Evolutionary conservation across 495 filamentous ascomycete genomes (phyloP).

Genomic region (Talaromyces ruber): DNA sequence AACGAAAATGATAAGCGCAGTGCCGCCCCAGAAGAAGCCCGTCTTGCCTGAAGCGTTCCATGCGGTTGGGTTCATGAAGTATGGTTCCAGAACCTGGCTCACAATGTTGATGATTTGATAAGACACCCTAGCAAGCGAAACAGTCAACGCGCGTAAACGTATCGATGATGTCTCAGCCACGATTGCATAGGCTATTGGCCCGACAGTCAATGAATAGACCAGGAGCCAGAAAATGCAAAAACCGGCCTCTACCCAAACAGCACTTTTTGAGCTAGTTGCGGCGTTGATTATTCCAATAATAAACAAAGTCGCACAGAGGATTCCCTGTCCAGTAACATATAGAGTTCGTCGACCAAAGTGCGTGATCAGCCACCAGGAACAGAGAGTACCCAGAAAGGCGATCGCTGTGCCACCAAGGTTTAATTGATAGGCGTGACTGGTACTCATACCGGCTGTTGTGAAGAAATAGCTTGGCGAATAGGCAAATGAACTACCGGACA

Average conservation of each 20-base stretch:
- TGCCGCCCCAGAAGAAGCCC: conserved; percentile 63
- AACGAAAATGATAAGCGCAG: conserved; percentile 52
- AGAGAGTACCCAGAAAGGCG: conserved; percentile 19
- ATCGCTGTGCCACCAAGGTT: conserved; percentile 18
- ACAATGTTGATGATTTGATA: conserved; percentile 61
- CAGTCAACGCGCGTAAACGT: conserved; percentile 59
- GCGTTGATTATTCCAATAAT: conserved; percentile 58
- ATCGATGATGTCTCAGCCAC: conserved; percentile 63
- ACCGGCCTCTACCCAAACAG: conserved; percentile 30
- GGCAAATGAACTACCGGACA: conserved; percentile 22
- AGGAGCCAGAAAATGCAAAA: conserved; percentile 61
- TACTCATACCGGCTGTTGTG: conserved; percentile 47
- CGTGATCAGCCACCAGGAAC: conserved; percentile 22
- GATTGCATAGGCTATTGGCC: conserved; percentile 64
- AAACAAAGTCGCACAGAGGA: conserved; percentile 41
- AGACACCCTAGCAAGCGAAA: conserved; percentile 50
- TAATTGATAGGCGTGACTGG: conserved; percentile 23
- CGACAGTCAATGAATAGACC: conserved; percentile 60
- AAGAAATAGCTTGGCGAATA: conserved; percentile 61
- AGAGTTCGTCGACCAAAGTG: conserved; percentile 42
- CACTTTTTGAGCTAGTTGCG: conserved; percentile 24
- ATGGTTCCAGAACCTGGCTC: conserved; percentile 54
- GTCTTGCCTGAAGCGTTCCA: conserved; percentile 60
- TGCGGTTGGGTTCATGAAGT: conserved; percentile 59
- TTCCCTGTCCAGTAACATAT: conserved; percentile 40